phyloP scores from a whole-genome alignment of 805 yeast species.

The Metschnikowia chrysomelidarum region DNA sequence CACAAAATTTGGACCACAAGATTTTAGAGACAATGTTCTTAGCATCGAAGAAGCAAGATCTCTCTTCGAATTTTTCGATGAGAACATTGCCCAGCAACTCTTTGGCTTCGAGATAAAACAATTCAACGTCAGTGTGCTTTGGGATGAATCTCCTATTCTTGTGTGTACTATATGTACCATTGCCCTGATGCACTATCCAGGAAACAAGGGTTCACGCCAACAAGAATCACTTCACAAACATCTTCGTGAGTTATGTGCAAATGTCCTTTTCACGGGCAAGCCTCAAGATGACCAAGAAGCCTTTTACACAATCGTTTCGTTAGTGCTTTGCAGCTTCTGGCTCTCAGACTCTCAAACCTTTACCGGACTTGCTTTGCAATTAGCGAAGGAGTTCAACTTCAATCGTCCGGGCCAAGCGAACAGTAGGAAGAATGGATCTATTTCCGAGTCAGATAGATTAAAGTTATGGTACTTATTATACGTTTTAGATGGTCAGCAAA shows the following conservation, averaged over 20 bases:
- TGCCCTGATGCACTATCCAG: constrained; percentile 59
- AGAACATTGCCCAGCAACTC: constrained; percentile 57
- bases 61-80: constrained; percentile 50
- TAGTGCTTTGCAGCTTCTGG: constrained; percentile 69
- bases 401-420: constrained; percentile 5
- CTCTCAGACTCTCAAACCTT: constrained; percentile 62
- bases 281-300: constrained; percentile 47
- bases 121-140: constrained; percentile 47
- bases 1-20: constrained; percentile 3
- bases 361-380: constrained; percentile 64
- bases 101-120: constrained; percentile 62
- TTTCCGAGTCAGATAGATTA: constrained; percentile 37
- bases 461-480: constrained; percentile 67
- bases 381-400: constrained; percentile 51
- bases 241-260: constrained; percentile 34
- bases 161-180: constrained; percentile 61
- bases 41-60: constrained; percentile 43
- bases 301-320: constrained; percentile 59
- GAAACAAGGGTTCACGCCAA: constrained; percentile 27
- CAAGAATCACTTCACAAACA: constrained; percentile 29
- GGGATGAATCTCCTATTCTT: constrained; percentile 56
- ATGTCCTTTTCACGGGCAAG: constrained; percentile 34
- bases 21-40: constrained; percentile 39
- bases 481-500: constrained; percentile 67
- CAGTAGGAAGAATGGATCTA: constrained; percentile 2